These are phyloP conservation scores for Acacia confusa DNA, from an alignment of 306 rosid genomes.

Conservation along the genomic window DNA sequence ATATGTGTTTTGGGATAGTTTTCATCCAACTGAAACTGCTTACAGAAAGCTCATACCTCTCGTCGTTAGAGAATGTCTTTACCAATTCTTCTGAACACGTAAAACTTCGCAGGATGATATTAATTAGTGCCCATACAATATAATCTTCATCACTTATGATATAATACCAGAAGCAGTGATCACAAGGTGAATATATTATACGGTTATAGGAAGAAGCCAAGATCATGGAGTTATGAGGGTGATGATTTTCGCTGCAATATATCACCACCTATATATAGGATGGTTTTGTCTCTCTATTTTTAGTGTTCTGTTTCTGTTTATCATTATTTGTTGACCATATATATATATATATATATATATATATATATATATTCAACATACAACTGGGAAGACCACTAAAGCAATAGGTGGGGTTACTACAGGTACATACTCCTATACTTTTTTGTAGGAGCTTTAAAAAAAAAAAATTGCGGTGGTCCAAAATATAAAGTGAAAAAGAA, in stretches of 20 bases:
- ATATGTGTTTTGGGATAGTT: conserved; percentile 73
- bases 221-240: not conserved
- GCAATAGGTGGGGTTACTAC: not conserved
- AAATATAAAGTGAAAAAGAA: not conserved
- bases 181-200: not conserved
- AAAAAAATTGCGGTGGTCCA: not conserved
- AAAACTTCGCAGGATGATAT: not conserved
- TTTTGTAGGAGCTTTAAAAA: too few relatives aligned
- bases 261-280: not conserved
- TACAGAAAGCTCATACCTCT: conserved; percentile 39
- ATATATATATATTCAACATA: too few relatives aligned
- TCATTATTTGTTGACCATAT: not conserved
- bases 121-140: not conserved
- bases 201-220: not conserved
- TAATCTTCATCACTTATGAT: not conserved
- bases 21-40: conserved; percentile 56
- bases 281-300: not conserved
- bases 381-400: not conserved
- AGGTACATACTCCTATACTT: too few relatives aligned
- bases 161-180: not conserved
- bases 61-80: conserved; percentile 32
- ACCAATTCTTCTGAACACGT: not conserved
- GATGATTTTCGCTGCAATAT: not conserved
- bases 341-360: too few relatives aligned
- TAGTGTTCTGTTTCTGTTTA: not conserved